Evolutionary conservation across 345 rosid species (phyloP).

Genomic region (Cardamine occulta): DNA sequence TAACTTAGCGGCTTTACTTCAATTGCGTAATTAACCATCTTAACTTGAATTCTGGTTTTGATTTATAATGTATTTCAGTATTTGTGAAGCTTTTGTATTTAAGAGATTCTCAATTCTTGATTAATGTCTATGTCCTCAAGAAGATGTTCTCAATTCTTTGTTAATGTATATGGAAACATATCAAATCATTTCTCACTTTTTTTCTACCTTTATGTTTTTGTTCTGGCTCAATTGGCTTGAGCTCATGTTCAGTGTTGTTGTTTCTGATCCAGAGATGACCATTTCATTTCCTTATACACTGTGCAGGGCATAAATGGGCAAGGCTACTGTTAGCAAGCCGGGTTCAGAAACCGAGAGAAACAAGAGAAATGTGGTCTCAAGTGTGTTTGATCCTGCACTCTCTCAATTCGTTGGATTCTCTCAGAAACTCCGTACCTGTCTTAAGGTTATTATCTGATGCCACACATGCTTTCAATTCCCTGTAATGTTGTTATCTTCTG

Average conservation of each 20-base stretch:
- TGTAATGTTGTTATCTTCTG: slow-evolving; percentile 12
- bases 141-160: neutral
- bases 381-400: slow-evolving; percentile 61
- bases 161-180: too few relatives aligned
- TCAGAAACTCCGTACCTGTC: slow-evolving; percentile 51
- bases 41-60: neutral
- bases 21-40: slow-evolving; percentile 6
- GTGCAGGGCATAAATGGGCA: slow-evolving; percentile 44
- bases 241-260: slow-evolving; percentile 14
- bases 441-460: slow-evolving; percentile 52
- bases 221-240: neutral
- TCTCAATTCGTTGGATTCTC: slow-evolving; percentile 59
- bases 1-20: neutral
- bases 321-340: slow-evolving; percentile 40
- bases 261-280: slow-evolving; percentile 13
- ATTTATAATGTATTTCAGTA: neutral
- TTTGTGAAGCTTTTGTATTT: neutral
- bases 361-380: slow-evolving; percentile 42
- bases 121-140: neutral
- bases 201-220: neutral
- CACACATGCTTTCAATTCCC: neutral
- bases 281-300: slow-evolving; percentile 4
- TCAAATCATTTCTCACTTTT: neutral
- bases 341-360: slow-evolving; percentile 40
- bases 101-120: neutral